These are phyloP conservation scores for Melocanna baccifera DNA, from an alignment of 176 grass and related monocot genomes.

Conservation along the genomic window DNA sequence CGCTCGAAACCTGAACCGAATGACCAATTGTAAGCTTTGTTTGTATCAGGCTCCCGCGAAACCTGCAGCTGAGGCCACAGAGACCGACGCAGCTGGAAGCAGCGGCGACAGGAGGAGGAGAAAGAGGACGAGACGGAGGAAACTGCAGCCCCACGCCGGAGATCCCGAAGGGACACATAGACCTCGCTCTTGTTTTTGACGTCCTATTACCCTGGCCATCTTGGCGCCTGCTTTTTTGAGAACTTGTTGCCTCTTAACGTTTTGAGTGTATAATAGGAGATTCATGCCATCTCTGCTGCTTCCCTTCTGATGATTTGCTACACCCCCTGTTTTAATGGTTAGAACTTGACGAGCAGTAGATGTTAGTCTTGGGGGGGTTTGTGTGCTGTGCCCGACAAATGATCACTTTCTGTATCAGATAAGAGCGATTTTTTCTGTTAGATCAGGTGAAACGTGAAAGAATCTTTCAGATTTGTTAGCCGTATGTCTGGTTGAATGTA, in stretches of 20 bases:
- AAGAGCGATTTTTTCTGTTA: not conserved
- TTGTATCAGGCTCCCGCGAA: slow-evolving; percentile 39
- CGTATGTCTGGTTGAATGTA: not conserved
- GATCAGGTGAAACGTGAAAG: not conserved
- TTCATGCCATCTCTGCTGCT: not conserved
- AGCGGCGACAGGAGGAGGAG: slow-evolving; percentile 57
- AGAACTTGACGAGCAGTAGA: slow-evolving; percentile 38
- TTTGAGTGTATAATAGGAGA: slow-evolving; percentile 43
- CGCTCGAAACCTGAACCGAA: not conserved
- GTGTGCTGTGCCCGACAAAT: slow-evolving; percentile 18
- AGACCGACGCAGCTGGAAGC: slow-evolving; percentile 47
- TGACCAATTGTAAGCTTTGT: not conserved
- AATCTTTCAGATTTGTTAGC: not conserved
- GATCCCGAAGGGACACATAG: slow-evolving; percentile 68
- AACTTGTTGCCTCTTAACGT: not conserved
- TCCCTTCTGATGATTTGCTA: slow-evolving; percentile 1
- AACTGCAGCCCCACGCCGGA: slow-evolving; percentile 45
- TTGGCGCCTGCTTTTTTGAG: not conserved
- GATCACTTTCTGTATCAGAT: slow-evolving; percentile 4
- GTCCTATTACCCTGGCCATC: not conserved
- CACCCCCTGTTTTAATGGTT: slow-evolving; percentile 12
- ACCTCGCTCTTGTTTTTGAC: not conserved
- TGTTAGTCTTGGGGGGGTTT: slow-evolving; percentile 25
- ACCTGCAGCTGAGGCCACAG: not conserved
- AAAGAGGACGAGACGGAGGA: slow-evolving; percentile 52